Base-by-base conservation (phyloP, 2,329 filamentous ascomycete species). In the Fusarium nanum region DNA sequence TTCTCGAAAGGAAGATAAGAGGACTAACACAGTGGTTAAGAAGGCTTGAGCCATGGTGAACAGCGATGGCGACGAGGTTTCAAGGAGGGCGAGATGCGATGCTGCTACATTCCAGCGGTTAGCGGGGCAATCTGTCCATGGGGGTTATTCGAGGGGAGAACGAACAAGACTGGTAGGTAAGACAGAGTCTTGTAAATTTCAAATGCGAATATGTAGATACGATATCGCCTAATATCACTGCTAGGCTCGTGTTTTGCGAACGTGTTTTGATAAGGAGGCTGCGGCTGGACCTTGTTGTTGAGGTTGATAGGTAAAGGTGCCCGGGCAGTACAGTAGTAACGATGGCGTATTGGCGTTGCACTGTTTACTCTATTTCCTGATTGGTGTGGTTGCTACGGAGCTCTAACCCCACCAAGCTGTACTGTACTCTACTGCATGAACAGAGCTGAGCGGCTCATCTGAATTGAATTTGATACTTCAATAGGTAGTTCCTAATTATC, bases 11-110 rank as follows among this genome's bases (percentile, higher is more conserved):
- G 16, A 40, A 42, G 23, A 37, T 42, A 49, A 44, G 60, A 45
- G 46, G 49, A 82, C 81, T 78, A 78, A 82, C 81, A 82, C 81
- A 64, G 81, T 82, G 50, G 80, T 81, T 68, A 82, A 76, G 75
- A 82, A 82, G 37, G 67, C 44, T 70, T 82, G 80, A 52, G 81
- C 77, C 81, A 82, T 82, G 65, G 62, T 72, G 70, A 67, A 30
- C 55, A 53, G 47, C 23, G 60, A 61, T 53, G 59, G 66, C 25
- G 64, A 63, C 49, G 59, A 60, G 41, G 67, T 50, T 40, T 71
- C 45, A 59, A 65, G 22, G 37, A 60, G 47, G 55, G 45, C 47
- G 37, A 58, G 54, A 42, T 61, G 55, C 44, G 62, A 66, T 67
- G 47, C 44, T 67, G 58, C 72, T 78, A 68, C 80, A 82, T 82